A percentile compares a stretch with the other conserved stretches of the same genome.
Evolutionary conservation across 176 grass and related monocot species (phyloP).

Genomic region (Echinochloa phyllopogon): DNA sequence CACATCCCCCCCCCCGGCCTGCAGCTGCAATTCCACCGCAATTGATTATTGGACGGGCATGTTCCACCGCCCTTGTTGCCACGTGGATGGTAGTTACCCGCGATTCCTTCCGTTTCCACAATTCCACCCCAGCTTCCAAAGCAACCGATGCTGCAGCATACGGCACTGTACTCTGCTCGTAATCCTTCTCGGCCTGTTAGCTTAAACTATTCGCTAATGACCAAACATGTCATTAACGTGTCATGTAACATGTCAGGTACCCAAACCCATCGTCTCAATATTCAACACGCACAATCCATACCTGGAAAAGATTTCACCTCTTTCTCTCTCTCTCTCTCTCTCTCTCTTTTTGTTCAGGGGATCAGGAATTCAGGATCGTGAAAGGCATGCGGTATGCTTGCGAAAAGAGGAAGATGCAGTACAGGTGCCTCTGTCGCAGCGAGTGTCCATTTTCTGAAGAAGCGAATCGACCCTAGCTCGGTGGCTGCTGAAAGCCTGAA

Average conservation of each 20-base stretch:
- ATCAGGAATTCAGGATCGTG: not conserved
- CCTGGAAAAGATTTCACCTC: not conserved
- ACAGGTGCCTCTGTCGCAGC: not conserved
- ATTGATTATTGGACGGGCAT: slow-evolving; percentile 41
- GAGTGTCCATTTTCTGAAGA: slow-evolving; percentile 36
- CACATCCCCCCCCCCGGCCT: not conserved
- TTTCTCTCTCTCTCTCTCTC: not conserved
- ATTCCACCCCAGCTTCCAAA: slow-evolving; percentile 1
- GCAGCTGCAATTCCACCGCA: slow-evolving; percentile 16
- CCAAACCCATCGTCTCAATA: slow-evolving; percentile 6
- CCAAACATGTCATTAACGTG: not conserved
- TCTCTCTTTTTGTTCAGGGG: not conserved
- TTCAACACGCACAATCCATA: not conserved
- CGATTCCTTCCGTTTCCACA: not conserved
- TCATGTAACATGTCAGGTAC: no score
- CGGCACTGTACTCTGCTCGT: not conserved
- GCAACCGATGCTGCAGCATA: not conserved
- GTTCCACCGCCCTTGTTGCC: slow-evolving; percentile 36
- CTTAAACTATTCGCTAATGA: not conserved
- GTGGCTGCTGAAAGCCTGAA: slow-evolving; percentile 18
- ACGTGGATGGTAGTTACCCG: slow-evolving; percentile 37
- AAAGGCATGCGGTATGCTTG: not conserved
- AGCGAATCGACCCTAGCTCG: not conserved
- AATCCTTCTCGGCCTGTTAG: not conserved
- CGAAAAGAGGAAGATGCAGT: slow-evolving; percentile 3